These are phyloP conservation scores for Hamamelis virginiana DNA, from an alignment of 164 flowering plant species.

Conservation along the genomic window DNA sequence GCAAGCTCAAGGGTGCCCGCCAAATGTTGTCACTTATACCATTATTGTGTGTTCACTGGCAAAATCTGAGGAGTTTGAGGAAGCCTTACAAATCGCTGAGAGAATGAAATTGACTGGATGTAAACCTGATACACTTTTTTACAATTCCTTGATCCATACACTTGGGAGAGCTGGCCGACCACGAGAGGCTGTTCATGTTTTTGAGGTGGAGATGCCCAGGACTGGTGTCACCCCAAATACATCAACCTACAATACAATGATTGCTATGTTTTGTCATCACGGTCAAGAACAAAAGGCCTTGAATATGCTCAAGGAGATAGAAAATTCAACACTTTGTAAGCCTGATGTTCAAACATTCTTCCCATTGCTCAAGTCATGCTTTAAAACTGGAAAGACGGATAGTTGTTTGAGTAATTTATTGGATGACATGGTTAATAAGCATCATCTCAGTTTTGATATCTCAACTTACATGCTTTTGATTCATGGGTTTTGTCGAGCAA, in stretches of 20 bases:
- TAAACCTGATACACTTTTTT: conserved; percentile 62
- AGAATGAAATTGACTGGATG: conserved; percentile 56
- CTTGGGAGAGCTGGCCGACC: conserved; percentile 58
- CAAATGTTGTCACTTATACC: conserved; percentile 75
- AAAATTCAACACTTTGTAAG: conserved; percentile 42
- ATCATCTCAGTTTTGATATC: conserved; percentile 69
- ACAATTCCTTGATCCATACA: conserved; percentile 61
- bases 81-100: conserved; percentile 51
- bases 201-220: conserved; percentile 63
- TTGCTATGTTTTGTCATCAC: conserved; percentile 66
- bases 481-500: conserved; percentile 69
- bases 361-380: conserved; percentile 66
- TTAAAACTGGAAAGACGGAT: conserved; percentile 45
- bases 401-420: conserved; percentile 38
- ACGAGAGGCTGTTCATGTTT: conserved; percentile 53
- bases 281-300: conserved; percentile 47
- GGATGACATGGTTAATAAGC: conserved; percentile 63
- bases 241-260: conserved; percentile 75
- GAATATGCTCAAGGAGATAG: conserved; percentile 45
- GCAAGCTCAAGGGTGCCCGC: conserved; percentile 58
- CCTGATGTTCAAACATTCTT: conserved; percentile 69
- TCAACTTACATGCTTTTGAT: conserved; percentile 66
- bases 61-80: conserved; percentile 45
- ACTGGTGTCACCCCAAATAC: conserved; percentile 44
- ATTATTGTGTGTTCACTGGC: conserved; percentile 56